phyloP scores from a whole-genome alignment of 75 land plant species.

The Picea sitchensis region DNA sequence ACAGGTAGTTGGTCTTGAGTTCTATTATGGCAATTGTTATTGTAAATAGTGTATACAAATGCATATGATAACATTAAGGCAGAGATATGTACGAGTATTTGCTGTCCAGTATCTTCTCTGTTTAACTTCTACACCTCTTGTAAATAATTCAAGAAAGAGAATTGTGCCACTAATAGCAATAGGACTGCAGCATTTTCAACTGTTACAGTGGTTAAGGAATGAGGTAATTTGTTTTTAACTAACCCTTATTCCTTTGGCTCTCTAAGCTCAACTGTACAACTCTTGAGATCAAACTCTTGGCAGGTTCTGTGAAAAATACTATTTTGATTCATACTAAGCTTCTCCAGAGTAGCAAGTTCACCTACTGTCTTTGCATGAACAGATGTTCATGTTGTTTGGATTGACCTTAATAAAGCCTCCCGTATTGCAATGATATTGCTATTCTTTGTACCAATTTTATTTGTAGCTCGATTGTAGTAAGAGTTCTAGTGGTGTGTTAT shows the following conservation, averaged over 20 bases:
- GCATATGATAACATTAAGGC: background rate
- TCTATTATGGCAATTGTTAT: background rate
- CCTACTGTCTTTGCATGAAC: too few species aligned
- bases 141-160: constrained; percentile 1
- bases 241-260: background rate
- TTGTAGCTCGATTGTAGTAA: too few species aligned
- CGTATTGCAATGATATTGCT: too few species aligned
- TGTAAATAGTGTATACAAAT: constrained; percentile 6
- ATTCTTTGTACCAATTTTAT: too few species aligned
- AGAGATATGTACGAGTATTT: background rate
- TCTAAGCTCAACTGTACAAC: background rate
- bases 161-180: background rate
- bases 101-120: background rate
- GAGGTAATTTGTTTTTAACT: background rate
- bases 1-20: background rate
- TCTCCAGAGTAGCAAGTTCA: too few species aligned
- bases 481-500: too few species aligned
- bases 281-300: background rate
- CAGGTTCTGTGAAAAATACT: too few species aligned
- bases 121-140: background rate
- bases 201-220: background rate
- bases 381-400: too few species aligned
- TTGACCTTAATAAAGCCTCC: too few species aligned
- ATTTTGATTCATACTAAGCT: too few species aligned
- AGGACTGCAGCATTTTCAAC: background rate